A percentile compares a stretch with the other conserved stretches of the same genome.
Conservation (phyloP, 495 filamentous ascomycete species). For the Lindgomyces ingoldianus region DNA sequence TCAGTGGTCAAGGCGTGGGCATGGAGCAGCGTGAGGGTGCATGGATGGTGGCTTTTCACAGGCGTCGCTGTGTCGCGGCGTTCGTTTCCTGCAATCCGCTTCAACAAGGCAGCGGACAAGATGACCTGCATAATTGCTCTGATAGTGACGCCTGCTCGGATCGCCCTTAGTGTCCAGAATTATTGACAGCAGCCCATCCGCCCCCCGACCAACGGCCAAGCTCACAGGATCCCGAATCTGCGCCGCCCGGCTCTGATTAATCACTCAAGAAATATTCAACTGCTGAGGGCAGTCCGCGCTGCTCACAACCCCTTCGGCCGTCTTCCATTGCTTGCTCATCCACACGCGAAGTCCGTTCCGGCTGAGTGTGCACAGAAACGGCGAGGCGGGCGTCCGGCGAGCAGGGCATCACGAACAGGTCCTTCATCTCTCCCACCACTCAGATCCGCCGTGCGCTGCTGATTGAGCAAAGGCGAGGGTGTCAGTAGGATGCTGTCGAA, state of each 20-base stretch:
- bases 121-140: slow-evolving; percentile 1
- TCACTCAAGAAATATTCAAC: no score
- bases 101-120: slow-evolving; percentile 9
- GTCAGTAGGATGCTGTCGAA: slow-evolving; percentile 26
- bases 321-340: background rate
- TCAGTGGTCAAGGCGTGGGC: background rate
- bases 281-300: no score
- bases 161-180: background rate
- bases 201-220: background rate
- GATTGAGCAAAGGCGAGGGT: slow-evolving; percentile 28
- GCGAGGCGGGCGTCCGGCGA: slow-evolving; percentile 4
- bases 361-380: slow-evolving; percentile 26
- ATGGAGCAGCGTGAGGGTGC: background rate
- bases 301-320: no score
- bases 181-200: background rate
- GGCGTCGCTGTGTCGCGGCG: background rate
- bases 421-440: slow-evolving; percentile 19
- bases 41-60: slow-evolving; percentile 12
- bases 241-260: no score
- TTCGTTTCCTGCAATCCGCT: background rate
- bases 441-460: slow-evolving; percentile 17
- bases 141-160: slow-evolving; percentile 24
- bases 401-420: slow-evolving; percentile 26
- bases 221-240: no score
- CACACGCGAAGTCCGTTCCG: background rate